Evolutionary conservation across 140 eudicot species (phyloP).

Genomic region (Anethum foeniculum): DNA sequence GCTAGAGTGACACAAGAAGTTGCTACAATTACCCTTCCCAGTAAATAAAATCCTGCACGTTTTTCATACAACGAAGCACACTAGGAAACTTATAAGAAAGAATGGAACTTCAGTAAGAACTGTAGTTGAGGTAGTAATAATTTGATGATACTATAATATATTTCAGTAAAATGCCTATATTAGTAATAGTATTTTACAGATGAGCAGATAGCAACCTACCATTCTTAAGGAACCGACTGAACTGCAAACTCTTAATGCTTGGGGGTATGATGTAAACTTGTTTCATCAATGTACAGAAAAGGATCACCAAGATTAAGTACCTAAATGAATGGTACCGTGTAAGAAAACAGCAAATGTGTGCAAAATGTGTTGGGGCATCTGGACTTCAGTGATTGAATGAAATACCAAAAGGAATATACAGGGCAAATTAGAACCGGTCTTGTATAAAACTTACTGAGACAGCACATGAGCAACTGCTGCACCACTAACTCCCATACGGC

Average conservation of each 20-base stretch:
- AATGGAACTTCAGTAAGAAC: background rate
- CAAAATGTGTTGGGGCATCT: background rate
- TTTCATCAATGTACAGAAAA: slow-evolving; percentile 51
- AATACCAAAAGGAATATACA: background rate
- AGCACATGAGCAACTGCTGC: slow-evolving; percentile 88
- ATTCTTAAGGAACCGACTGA: slow-evolving; percentile 71
- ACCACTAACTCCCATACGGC: slow-evolving; percentile 63
- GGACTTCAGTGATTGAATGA: background rate
- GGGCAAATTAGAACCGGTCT: background rate
- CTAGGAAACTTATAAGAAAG: background rate
- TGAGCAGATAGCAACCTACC: slow-evolving; percentile 33
- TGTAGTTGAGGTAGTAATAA: background rate
- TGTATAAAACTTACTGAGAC: slow-evolving; percentile 54
- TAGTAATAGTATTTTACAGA: background rate
- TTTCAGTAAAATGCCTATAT: background rate
- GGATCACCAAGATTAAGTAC: slow-evolving; percentile 63
- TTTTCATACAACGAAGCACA: background rate
- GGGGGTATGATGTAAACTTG: slow-evolving; percentile 81
- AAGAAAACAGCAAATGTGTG: background rate
- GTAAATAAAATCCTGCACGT: slow-evolving; percentile 46
- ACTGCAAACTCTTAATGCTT: slow-evolving; percentile 50
- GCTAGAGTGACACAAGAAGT: slow-evolving; percentile 81
- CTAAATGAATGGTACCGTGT: slow-evolving; percentile 23
- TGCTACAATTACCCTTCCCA: slow-evolving; percentile 75
- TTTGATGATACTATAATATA: background rate